phyloP scores from a whole-genome alignment of 1,139 yeast species.

The Magnusiomyces tetraspermus region DNA sequence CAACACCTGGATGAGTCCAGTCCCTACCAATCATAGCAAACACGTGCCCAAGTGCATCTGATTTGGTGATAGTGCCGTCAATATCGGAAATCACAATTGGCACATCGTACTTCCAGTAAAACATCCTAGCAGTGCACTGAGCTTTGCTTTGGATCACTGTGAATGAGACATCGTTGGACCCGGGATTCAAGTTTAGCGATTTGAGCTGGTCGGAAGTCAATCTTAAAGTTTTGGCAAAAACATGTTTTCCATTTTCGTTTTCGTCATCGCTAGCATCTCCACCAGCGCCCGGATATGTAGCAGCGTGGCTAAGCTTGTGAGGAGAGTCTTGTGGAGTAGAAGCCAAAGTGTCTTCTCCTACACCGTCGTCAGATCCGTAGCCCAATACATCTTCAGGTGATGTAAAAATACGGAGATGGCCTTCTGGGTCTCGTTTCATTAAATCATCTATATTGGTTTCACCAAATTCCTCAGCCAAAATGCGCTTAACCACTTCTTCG shows the following conservation, averaged over 20 bases:
- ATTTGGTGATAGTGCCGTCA: conserved; percentile 96
- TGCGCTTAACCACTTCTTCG: conserved; percentile 54
- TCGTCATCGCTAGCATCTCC: background rate
- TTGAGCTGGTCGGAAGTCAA: conserved; percentile 84
- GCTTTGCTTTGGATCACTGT: conserved; percentile 79
- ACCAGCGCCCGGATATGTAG: background rate
- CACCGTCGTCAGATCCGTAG: background rate
- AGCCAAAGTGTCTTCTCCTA: background rate
- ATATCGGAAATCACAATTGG: conserved; percentile 96
- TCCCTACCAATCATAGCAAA: conserved; percentile 89
- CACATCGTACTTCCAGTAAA: conserved; percentile 71
- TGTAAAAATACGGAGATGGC: conserved; percentile 56
- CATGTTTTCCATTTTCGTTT: conserved; percentile 7
- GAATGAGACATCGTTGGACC: conserved; percentile 70
- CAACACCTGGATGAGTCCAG: conserved; percentile 98
- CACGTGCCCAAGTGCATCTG: conserved; percentile 96
- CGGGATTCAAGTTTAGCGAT: conserved; percentile 62
- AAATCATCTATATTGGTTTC: conserved; percentile 39
- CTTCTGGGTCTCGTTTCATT: conserved; percentile 56
- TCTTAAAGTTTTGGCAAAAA: conserved; percentile 77
- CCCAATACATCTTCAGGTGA: background rate
- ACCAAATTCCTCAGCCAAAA: conserved; percentile 63
- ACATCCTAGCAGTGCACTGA: conserved; percentile 60
- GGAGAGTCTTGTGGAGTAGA: background rate
- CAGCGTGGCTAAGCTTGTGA: background rate